Evolutionary conservation across 495 filamentous ascomycete species (phyloP).

Genomic region (Annulohypoxylon nitens): DNA sequence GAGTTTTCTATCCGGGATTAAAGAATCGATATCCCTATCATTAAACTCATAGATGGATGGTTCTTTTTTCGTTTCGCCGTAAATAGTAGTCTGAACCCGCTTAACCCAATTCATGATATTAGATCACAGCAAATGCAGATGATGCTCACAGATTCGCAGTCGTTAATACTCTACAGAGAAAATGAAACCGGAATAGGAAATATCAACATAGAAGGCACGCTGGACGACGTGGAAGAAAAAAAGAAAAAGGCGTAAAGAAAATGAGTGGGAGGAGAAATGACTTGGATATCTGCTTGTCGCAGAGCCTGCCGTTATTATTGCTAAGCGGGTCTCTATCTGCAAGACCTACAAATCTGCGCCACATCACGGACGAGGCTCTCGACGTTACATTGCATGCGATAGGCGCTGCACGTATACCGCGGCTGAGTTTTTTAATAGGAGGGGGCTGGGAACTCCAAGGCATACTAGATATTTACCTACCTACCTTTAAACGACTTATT

Average conservation of each 20-base stretch:
- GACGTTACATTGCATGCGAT: slow-evolving; percentile 42
- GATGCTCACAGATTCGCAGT: neutral
- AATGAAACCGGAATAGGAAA: neutral
- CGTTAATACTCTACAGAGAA: neutral
- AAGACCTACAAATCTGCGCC: slow-evolving; percentile 38
- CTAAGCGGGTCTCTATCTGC: slow-evolving; percentile 35
- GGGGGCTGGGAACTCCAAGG: slow-evolving; percentile 19
- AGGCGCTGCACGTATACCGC: slow-evolving; percentile 25
- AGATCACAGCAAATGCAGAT: neutral
- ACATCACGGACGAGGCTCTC: slow-evolving; percentile 36
- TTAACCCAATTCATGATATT: slow-evolving; percentile 22
- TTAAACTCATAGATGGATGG: neutral
- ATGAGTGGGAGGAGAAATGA: slow-evolving; percentile 13
- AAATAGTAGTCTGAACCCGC: neutral
- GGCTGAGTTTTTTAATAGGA: slow-evolving; percentile 22
- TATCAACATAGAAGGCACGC: neutral
- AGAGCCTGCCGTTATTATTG: slow-evolving; percentile 36
- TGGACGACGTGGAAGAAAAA: neutral
- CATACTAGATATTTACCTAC: neutral
- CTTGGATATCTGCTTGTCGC: slow-evolving; percentile 12
- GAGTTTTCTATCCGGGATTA: slow-evolving; percentile 38
- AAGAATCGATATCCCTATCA: slow-evolving; percentile 2
- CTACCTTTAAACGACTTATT: neutral
- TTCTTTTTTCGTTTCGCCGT: neutral
- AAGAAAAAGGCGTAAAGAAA: slow-evolving; percentile 4